Conservation (phyloP, 225 moss, liverwort and hornwort genomes). For the Sphagnum tenellum region DNA sequence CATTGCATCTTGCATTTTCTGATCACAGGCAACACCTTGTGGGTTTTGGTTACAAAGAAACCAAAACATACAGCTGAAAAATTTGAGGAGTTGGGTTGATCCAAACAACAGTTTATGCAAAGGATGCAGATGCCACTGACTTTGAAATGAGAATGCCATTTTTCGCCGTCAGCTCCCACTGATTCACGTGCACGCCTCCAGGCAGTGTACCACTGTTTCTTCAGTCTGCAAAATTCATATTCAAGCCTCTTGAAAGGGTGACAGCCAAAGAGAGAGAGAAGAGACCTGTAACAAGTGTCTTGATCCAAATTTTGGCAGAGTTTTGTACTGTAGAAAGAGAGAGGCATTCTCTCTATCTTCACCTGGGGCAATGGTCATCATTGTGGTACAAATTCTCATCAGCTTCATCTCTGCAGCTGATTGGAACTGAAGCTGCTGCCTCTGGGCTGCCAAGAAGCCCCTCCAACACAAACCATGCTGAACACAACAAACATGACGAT, state of each 20-base stretch:
- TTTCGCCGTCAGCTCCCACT: slow-evolving; percentile 16
- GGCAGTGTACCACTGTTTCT: slow-evolving; percentile 18
- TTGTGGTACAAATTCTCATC: slow-evolving; percentile 47
- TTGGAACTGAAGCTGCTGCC: slow-evolving; percentile 27
- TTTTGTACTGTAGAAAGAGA: no score
- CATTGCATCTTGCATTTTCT: slow-evolving; percentile 25
- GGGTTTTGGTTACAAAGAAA: no score
- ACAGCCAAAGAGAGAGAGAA: no score
- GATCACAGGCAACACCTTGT: neutral
- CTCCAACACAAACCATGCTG: slow-evolving; percentile 57
- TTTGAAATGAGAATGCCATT: slow-evolving; percentile 29
- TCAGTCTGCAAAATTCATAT: slow-evolving; percentile 16
- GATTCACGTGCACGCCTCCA: slow-evolving; percentile 13
- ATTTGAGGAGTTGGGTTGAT: no score
- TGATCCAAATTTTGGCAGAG: no score
- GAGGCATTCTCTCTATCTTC: neutral
- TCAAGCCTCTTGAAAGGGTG: no score
- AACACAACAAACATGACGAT: neutral
- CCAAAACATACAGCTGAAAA: no score
- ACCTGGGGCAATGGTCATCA: slow-evolving; percentile 30
- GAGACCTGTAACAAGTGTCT: no score
- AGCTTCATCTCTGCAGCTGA: slow-evolving; percentile 26
- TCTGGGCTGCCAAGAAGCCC: slow-evolving; percentile 32
- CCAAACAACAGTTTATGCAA: no score
- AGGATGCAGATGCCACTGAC: neutral